Conservation (phyloP, 371 early-diverging fungal genomes). For the Mortierella sp. region DNA sequence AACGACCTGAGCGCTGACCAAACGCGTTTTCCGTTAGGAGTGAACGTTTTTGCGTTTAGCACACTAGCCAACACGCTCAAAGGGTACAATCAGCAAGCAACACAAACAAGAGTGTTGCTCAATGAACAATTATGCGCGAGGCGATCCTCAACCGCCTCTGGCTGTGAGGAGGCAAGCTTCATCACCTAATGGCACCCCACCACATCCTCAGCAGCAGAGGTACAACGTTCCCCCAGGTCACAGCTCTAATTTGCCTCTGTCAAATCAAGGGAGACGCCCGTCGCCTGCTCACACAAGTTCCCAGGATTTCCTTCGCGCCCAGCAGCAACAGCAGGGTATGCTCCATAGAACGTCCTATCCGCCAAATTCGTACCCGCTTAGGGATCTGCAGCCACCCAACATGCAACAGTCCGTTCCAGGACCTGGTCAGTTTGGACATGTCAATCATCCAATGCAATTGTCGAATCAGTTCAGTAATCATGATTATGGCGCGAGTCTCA, state of each 20-base stretch:
- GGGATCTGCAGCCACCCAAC: slow-evolving; percentile 13
- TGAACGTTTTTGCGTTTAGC: no score
- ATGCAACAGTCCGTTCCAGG: neutral
- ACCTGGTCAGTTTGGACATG: no score
- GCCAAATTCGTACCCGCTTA: slow-evolving; percentile 29
- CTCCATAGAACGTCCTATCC: slow-evolving; percentile 1
- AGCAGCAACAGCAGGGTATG: slow-evolving; percentile 7
- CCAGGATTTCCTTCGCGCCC: neutral
- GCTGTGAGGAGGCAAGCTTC: neutral
- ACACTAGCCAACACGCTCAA: no score
- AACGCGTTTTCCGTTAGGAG: no score
- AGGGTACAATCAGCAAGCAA: no score
- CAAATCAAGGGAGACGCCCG: slow-evolving; percentile 1
- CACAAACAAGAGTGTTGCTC: no score
- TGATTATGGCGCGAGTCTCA: slow-evolving; percentile 18
- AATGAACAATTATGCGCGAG: neutral
- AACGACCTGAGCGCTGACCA: no score
- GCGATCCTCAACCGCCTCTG: neutral
- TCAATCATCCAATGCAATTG: neutral
- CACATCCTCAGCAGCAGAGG: slow-evolving; percentile 2
- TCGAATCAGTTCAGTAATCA: slow-evolving; percentile 30
- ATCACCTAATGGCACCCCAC: neutral
- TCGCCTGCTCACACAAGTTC: neutral
- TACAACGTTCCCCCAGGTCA: neutral
- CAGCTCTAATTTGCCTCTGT: neutral